Conservation (phyloP, 2,329 filamentous ascomycete species). For the Ceratocystis cubensis region DNA sequence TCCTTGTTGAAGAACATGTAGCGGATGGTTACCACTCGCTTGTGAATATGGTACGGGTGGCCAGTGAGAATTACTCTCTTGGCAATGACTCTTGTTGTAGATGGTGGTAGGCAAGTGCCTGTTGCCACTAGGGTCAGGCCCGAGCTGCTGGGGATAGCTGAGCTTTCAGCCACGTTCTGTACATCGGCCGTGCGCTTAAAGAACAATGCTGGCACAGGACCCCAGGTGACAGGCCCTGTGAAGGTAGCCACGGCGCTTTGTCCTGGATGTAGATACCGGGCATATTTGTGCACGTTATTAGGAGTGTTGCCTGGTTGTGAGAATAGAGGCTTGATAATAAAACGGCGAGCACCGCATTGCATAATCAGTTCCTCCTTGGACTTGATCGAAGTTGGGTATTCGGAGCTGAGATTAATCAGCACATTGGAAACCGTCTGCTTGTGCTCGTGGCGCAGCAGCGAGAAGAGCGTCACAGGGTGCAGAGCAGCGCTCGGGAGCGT, state of each 20-base stretch:
- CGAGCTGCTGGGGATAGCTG: conserved; percentile 30
- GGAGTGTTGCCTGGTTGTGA: conserved; percentile 80
- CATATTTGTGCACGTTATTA: conserved; percentile 96
- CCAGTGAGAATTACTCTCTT: conserved; percentile 91
- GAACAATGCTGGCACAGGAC: conserved; percentile 77
- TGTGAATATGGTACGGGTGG: conserved; percentile 97
- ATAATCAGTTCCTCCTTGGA: conserved; percentile 86
- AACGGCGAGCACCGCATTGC: conserved; percentile 77
- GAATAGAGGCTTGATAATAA: conserved; percentile 82
- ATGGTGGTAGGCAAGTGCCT: conserved; percentile 73
- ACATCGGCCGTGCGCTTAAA: conserved; percentile 51
- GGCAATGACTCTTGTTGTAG: conserved; percentile 66
- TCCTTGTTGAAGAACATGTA: conserved; percentile 99
- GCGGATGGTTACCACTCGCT: conserved; percentile 86
- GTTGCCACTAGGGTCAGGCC: conserved; percentile 66
- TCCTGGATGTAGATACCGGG: conserved; percentile 81
- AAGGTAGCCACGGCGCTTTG: conserved; percentile 82
- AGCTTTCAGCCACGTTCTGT: conserved; percentile 31
- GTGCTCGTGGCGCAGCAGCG: conserved; percentile 83
- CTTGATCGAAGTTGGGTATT: conserved; percentile 64
- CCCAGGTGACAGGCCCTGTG: conserved; percentile 84
- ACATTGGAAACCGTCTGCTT: conserved; percentile 86
- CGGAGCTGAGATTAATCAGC: conserved; percentile 72
- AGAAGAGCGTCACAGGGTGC: conserved; percentile 63
- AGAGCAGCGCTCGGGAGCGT: conserved; percentile 37